These are phyloP conservation scores for Candida dubliniensis DNA, from an alignment of 1,139 yeast genomes.

Conservation along the genomic window DNA sequence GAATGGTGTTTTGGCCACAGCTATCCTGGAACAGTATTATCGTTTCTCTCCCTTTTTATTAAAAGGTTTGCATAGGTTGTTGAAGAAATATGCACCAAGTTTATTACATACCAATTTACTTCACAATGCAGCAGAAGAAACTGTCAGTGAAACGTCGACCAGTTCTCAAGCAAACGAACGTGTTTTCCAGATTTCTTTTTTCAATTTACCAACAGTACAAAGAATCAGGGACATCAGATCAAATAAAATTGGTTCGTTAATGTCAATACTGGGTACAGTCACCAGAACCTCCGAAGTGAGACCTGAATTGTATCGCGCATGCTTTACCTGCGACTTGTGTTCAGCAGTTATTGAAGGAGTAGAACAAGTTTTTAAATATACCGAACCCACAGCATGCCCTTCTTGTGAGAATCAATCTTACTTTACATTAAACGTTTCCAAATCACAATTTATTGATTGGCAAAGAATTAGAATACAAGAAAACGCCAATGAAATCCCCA, in stretches of 20 bases:
- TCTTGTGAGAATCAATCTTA: slow-evolving; percentile 83
- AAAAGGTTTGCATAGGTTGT: slow-evolving; percentile 69
- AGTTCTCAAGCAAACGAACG: slow-evolving; percentile 55
- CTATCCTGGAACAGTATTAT: slow-evolving; percentile 87
- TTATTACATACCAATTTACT: slow-evolving; percentile 53
- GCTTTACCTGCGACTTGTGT: slow-evolving; percentile 89
- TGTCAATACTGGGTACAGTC: slow-evolving; percentile 91
- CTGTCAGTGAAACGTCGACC: slow-evolving; percentile 19
- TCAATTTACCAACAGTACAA: slow-evolving; percentile 78
- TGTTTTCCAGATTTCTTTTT: slow-evolving; percentile 85
- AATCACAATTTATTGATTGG: slow-evolving; percentile 94
- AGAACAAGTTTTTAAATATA: slow-evolving; percentile 90
- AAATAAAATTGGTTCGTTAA: slow-evolving; percentile 81
- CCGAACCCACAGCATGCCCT: slow-evolving; percentile 94
- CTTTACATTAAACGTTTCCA: slow-evolving; percentile 81
- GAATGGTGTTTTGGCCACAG: slow-evolving; percentile 86
- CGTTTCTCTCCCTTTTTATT: slow-evolving; percentile 85
- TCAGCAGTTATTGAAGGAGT: slow-evolving; percentile 83
- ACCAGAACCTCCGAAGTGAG: slow-evolving; percentile 96
- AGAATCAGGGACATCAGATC: slow-evolving; percentile 90
- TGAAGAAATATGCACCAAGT: slow-evolving; percentile 75
- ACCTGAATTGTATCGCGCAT: slow-evolving; percentile 86
- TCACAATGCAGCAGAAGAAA: slow-evolving; percentile 24
- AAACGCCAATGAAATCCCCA: slow-evolving; percentile 92
- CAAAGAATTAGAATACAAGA: slow-evolving; percentile 96